phyloP scores from a whole-genome alignment of 2,329 filamentous ascomycete species.

The Ophiostoma novo-ulmi region DNA sequence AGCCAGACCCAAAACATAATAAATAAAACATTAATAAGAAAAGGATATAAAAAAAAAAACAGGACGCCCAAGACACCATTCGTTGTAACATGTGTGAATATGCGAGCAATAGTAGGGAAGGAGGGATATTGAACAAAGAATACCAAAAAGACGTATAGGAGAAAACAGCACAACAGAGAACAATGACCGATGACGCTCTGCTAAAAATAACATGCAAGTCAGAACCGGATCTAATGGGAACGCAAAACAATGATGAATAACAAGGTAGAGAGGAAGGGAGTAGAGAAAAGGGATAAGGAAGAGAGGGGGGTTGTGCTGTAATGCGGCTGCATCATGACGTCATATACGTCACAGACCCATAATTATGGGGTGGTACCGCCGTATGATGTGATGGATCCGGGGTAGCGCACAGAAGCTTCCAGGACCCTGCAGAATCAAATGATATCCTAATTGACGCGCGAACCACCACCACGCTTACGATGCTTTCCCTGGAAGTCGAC shows the following conservation, averaged over 20 bases:
- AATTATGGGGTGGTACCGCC: neutral
- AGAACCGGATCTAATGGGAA: neutral
- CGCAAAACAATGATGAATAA: too few relatives aligned
- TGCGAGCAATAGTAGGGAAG: neutral
- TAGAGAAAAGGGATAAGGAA: neutral
- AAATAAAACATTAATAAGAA: neutral
- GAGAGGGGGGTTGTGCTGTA: neutral
- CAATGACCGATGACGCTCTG: neutral
- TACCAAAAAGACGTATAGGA: too few relatives aligned
- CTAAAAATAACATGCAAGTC: neutral
- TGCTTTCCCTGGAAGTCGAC: slow-evolving; percentile 70
- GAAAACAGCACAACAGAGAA: neutral
- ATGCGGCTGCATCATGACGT: neutral
- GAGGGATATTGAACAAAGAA: neutral
- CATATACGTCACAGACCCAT: neutral
- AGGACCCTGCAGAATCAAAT: neutral
- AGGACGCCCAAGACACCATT: neutral
- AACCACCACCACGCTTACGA: slow-evolving; percentile 33
- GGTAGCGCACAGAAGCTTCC: neutral
- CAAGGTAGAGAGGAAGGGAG: too few relatives aligned
- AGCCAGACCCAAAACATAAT: neutral
- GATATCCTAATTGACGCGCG: neutral
- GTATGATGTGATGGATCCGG: neutral
- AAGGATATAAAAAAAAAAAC: neutral
- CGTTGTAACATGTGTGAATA: neutral